These are phyloP conservation scores for Plantago ovata DNA, from an alignment of 257 asterid species.

Conservation along the genomic window DNA sequence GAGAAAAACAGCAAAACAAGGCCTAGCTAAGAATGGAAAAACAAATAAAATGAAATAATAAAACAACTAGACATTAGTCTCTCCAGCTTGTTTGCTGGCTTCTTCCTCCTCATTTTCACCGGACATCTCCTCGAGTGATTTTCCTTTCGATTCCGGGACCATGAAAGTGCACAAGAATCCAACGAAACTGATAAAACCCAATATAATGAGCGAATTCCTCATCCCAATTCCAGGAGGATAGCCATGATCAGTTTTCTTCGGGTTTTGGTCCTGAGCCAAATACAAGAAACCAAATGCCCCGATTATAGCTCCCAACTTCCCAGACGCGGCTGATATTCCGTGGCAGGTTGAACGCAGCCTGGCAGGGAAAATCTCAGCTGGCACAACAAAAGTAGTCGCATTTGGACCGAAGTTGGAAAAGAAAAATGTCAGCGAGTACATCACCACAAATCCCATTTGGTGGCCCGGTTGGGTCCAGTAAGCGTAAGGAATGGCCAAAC, in stretches of 20 bases:
- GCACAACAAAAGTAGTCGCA: conserved; percentile 56
- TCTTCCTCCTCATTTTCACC: conserved; percentile 31
- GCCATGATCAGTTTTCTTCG: conserved; percentile 43
- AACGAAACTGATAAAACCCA: conserved; percentile 39
- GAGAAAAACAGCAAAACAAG: too few species aligned
- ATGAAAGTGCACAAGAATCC: conserved; percentile 45
- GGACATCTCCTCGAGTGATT: conserved; percentile 48
- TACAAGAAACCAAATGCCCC: conserved; percentile 63
- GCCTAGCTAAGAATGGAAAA: too few species aligned
- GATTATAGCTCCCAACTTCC: conserved; percentile 53
- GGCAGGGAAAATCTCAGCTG: conserved; percentile 66
- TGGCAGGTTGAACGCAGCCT: conserved; percentile 55
- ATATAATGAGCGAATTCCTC: conserved; percentile 36
- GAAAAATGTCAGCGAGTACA: conserved; percentile 53
- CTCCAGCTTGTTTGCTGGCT: too few species aligned
- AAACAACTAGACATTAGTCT: too few species aligned
- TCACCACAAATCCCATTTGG: conserved; percentile 37
- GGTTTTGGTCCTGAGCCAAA: conserved; percentile 48
- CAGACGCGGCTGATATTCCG: conserved; percentile 55
- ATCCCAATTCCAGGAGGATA: conserved; percentile 61
- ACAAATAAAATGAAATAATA: too few species aligned
- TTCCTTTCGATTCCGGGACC: conserved; percentile 59
- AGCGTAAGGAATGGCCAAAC: conserved; percentile 44
- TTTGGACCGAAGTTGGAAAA: conserved; percentile 61
- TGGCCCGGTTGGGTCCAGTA: conserved; percentile 51